Base-by-base conservation (phyloP, 352 stramenopile genomes). In the Pythium dissotocum region DNA sequence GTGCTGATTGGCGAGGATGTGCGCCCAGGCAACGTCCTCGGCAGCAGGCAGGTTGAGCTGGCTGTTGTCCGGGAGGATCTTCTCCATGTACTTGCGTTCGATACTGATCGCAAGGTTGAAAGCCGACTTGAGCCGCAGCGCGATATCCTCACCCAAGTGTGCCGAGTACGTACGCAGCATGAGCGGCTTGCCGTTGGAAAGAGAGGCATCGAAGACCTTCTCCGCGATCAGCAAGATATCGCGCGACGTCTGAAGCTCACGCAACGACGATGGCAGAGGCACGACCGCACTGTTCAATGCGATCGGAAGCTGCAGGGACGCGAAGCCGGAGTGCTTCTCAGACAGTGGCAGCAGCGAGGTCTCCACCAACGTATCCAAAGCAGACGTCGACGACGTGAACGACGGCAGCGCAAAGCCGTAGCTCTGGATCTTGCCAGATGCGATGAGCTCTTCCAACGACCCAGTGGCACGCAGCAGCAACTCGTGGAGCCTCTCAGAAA, bases 1-100 rank as follows among this genome's bases (percentile, higher is more conserved):
- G 67, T 93, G 83, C 74, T 95, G 87, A 69, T 90, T 85, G 6
- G 85, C 87, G 13, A 95, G 65, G 52, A 93, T 93, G 58, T 95
- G 83, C 0, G 82, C 87, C 85, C 85, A 94, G 4, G 86, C 87
- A 9, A 95, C 82, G 14, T 92, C 78, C 40, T 94, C 80, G 0
- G 72, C 72, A 7, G 76, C 51, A 0, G 86, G 80, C 10, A 92
- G 61, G 18, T 67, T 51, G 58, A 83, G 61, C 26, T 82, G 66
- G 24, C 77, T 63, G 54, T 83, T 69, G 18, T 78, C 61, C 6
- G 83, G 80, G 18, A 74, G 66, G 26, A 94, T 78, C 26, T 68
- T 78, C 48, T 95, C 81, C 54, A 82, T 76, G 71, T 92, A 95
- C 72, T 92, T 92, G 71, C 86, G 82, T 69, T 95, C 87, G 28